These are phyloP conservation scores for Geum urbanum DNA, from an alignment of 306 rosid species.

Conservation along the genomic window DNA sequence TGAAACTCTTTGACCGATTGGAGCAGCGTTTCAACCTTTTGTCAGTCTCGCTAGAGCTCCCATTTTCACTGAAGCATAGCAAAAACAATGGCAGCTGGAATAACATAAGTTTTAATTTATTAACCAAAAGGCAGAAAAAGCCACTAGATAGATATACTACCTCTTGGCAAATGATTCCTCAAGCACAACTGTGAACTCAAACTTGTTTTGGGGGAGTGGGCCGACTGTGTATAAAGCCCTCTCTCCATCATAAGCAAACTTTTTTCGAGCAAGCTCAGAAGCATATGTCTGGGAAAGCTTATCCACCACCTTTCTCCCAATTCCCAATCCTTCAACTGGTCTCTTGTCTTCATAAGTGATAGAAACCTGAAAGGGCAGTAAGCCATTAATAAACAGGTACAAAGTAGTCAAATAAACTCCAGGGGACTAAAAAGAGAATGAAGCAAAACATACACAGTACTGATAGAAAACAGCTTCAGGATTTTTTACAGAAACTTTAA, in stretches of 20 bases:
- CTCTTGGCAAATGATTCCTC: conserved; percentile 64
- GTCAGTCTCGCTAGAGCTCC: no score
- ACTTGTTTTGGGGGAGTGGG: conserved; percentile 54
- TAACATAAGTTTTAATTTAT: no score
- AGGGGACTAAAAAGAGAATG: not conserved
- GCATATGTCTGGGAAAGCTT: conserved; percentile 59
- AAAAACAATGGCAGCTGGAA: no score
- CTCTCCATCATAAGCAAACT: conserved; percentile 76
- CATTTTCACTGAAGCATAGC: no score
- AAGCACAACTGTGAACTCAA: conserved; percentile 58
- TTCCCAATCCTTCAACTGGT: conserved; percentile 46
- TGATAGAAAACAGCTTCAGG: conserved; percentile 74
- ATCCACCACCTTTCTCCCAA: conserved; percentile 73
- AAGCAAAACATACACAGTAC: conserved; percentile 54
- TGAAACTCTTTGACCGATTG: no score
- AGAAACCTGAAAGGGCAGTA: conserved; percentile 47
- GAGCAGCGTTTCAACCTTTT: no score
- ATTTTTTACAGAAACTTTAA: conserved; percentile 44
- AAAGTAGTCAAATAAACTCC: not conserved
- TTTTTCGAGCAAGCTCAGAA: conserved; percentile 55
- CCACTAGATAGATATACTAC: conserved; percentile 30
- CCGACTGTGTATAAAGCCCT: conserved; percentile 69
- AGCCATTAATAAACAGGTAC: conserved; percentile 18
- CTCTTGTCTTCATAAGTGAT: conserved; percentile 57
- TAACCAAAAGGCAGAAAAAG: not conserved